Percentiles rank a stretch among this genome's conserved stretches.
These are phyloP conservation scores for Cokeromyces recurvatus DNA, from an alignment of 371 early-diverging fungal species.

Conservation along the genomic window DNA sequence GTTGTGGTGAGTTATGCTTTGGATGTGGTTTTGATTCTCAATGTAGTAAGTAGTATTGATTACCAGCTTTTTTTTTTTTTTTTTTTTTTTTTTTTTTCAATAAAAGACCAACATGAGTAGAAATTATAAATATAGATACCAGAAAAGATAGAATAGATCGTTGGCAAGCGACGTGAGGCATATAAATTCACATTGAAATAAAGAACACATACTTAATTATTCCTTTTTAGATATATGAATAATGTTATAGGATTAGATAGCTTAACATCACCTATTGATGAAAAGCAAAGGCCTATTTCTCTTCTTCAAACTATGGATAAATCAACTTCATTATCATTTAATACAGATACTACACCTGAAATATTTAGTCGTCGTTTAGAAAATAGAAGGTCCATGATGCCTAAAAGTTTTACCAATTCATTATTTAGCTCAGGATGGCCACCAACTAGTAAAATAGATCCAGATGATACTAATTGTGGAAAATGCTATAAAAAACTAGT, in stretches of 20 bases:
- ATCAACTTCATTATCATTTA: too few species aligned
- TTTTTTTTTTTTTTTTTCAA: neutral
- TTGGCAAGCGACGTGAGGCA: constrained; percentile 15
- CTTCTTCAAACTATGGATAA: too few species aligned
- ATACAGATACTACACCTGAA: too few species aligned
- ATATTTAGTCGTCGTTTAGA: constrained; percentile 1
- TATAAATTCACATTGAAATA: neutral
- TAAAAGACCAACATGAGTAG: neutral
- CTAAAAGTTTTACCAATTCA: neutral
- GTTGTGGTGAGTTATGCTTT: constrained; percentile 32
- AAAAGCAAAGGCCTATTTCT: too few species aligned
- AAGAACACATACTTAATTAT: too few species aligned
- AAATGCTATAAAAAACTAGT: constrained; percentile 24
- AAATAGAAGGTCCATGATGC: neutral
- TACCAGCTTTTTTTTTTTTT: too few species aligned
- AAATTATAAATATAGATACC: neutral
- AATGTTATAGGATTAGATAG: constrained; percentile 10
- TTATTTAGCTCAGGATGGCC: too few species aligned
- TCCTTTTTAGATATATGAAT: constrained; percentile 4
- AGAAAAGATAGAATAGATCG: constrained; percentile 5
- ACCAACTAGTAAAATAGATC: neutral
- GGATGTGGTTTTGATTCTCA: constrained; percentile 23
- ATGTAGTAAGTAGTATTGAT: constrained; percentile 7
- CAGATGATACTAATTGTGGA: constrained; percentile 19
- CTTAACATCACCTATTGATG: too few species aligned